phyloP scores from a whole-genome alignment of 2,329 filamentous ascomycete genomes.

The Xenoacremonium recifei region DNA sequence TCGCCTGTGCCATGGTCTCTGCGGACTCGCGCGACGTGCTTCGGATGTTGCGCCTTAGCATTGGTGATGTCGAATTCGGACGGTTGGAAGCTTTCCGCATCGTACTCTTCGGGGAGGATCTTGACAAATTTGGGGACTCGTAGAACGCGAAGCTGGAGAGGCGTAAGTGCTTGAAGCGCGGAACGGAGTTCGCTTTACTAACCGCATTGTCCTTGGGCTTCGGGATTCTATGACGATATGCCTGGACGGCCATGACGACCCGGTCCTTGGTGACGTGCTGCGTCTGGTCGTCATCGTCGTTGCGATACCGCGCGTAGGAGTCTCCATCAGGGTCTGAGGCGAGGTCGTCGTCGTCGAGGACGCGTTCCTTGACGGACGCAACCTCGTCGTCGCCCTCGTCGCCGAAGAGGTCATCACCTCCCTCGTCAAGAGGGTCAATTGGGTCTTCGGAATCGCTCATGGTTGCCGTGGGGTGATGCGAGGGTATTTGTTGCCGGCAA shows the following conservation, averaged over 20 bases:
- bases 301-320: constrained; percentile 38
- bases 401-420: constrained; percentile 62
- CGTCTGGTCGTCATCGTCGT: constrained; percentile 45
- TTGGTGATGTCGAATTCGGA: constrained; percentile 54
- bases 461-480: neutral
- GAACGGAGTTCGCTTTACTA: constrained; percentile 25
- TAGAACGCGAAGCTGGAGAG: constrained; percentile 61
- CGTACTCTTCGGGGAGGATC: constrained; percentile 66
- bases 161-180: constrained; percentile 3
- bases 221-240: constrained; percentile 69
- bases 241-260: constrained; percentile 60
- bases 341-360: constrained; percentile 61
- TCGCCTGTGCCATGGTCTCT: constrained; percentile 63
- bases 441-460: constrained; percentile 60
- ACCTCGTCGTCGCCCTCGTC: constrained; percentile 59
- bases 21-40: constrained; percentile 68
- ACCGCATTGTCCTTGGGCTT: constrained; percentile 71
- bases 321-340: constrained; percentile 50
- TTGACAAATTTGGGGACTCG: constrained; percentile 72
- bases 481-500: neutral
- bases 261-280: constrained; percentile 50
- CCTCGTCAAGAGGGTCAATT: constrained; percentile 52
- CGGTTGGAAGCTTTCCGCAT: constrained; percentile 64
- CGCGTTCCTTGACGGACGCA: constrained; percentile 59
- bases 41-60: constrained; percentile 52